Conservation (phyloP, 805 yeast species). For the Priceomyces medius region DNA sequence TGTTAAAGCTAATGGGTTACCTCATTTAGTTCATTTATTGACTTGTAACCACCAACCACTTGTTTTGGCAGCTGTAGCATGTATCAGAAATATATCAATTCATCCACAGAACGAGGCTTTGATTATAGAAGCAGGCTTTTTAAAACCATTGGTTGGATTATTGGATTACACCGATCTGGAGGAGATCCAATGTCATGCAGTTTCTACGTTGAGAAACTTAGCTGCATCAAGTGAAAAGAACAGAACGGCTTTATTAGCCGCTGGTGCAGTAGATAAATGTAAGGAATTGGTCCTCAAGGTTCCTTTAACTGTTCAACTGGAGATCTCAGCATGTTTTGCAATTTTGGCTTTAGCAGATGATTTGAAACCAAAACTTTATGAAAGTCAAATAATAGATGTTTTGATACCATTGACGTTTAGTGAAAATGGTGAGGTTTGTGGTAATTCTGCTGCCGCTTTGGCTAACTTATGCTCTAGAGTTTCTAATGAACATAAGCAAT, state of each 20-base stretch:
- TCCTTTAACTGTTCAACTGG: slow-evolving; percentile 92
- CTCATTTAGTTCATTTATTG: slow-evolving; percentile 85
- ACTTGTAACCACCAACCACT: slow-evolving; percentile 90
- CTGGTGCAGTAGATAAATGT: slow-evolving; percentile 94
- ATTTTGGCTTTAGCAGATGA: slow-evolving; percentile 96
- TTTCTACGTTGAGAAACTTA: slow-evolving; percentile 89
- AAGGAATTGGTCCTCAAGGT: slow-evolving; percentile 80
- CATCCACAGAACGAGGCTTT: slow-evolving; percentile 95
- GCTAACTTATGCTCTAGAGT: slow-evolving; percentile 94
- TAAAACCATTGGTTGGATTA: slow-evolving; percentile 83
- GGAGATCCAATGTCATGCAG: slow-evolving; percentile 98
- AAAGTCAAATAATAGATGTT: slow-evolving; percentile 81
- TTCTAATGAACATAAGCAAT: slow-evolving; percentile 64
- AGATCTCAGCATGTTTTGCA: slow-evolving; percentile 95
- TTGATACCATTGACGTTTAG: slow-evolving; percentile 88
- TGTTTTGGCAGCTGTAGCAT: slow-evolving; percentile 95
- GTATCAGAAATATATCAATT: slow-evolving; percentile 94
- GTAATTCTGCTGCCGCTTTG: slow-evolving; percentile 96
- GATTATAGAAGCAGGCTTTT: slow-evolving; percentile 94
- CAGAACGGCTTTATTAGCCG: slow-evolving; percentile 85
- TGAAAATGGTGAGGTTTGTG: slow-evolving; percentile 90
- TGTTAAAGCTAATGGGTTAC: slow-evolving; percentile 92
- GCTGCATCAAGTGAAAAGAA: slow-evolving; percentile 96
- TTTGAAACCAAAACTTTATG: slow-evolving; percentile 78
- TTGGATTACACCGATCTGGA: slow-evolving; percentile 85